Percentiles rank a stretch among this genome's conserved stretches.
Evolutionary conservation across 306 rosid species (phyloP).

Genomic region (Vachellia collinsii): DNA sequence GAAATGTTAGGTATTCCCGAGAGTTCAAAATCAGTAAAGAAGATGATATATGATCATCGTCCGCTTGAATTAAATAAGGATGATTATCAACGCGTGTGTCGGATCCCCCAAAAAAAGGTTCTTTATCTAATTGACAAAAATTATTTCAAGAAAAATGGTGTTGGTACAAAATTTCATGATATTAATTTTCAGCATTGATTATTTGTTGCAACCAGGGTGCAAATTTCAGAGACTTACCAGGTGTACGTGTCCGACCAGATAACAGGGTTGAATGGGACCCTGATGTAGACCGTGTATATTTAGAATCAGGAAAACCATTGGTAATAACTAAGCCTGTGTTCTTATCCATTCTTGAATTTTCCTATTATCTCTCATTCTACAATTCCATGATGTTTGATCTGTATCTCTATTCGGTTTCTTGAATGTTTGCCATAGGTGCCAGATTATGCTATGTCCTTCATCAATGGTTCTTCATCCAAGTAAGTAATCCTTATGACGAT

Average conservation of each 20-base stretch:
- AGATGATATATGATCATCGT: conserved; percentile 63
- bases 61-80: conserved; percentile 59
- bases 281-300: conserved; percentile 45
- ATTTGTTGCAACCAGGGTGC: conserved; percentile 57
- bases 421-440: conserved; percentile 58
- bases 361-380: not conserved
- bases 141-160: not conserved
- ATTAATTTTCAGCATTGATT: not conserved
- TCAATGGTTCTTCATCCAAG: conserved; percentile 72
- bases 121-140: not conserved
- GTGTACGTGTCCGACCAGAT: conserved; percentile 62
- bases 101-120: conserved; percentile 74
- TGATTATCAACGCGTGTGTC: conserved; percentile 71
- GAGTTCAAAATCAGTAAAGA: not conserved
- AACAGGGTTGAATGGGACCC: conserved; percentile 79
- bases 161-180: not conserved
- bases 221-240: conserved; percentile 77
- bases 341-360: not conserved
- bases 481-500: conserved; percentile 36
- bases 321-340: conserved; percentile 39
- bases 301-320: conserved; percentile 85
- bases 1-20: conserved; percentile 42
- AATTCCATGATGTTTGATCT: not conserved
- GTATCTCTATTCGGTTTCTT: not conserved
- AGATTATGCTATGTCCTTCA: conserved; percentile 74